Evolutionary conservation across 169 alveolate species (phyloP).

Genomic region (Plasmodium knowlesi): DNA sequence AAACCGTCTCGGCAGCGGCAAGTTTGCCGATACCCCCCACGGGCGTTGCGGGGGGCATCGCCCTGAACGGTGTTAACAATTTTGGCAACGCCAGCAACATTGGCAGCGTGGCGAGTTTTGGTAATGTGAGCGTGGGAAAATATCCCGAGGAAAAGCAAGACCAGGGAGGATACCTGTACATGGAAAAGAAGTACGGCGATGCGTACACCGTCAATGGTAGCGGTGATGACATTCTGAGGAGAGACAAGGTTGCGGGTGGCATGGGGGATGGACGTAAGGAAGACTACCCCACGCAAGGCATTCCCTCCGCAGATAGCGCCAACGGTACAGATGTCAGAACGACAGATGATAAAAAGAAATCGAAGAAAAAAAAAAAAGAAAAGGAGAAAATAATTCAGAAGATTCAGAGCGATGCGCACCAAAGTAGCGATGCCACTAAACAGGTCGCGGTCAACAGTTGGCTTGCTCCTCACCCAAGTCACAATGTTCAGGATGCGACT

Average conservation of each 20-base stretch:
- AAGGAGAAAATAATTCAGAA: neutral
- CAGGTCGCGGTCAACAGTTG: neutral
- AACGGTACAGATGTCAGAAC: neutral
- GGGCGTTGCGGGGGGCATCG: neutral
- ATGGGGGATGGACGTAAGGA: neutral
- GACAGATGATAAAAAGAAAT: neutral
- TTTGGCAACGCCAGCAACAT: neutral
- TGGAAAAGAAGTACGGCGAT: neutral
- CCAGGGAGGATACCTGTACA: neutral
- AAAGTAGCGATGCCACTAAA: neutral
- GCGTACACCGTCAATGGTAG: neutral
- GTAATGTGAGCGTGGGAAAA: neutral
- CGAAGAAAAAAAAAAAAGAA: neutral
- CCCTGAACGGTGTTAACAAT: too few relatives aligned
- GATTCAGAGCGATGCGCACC: neutral
- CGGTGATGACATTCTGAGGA: neutral
- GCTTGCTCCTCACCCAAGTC: neutral
- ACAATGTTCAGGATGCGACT: neutral
- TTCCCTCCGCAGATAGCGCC: neutral
- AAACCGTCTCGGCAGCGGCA: neutral
- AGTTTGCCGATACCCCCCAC: neutral
- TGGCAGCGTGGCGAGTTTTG: neutral
- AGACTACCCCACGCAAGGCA: neutral
- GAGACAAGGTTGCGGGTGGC: neutral
- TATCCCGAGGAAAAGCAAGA: neutral